Evolutionary conservation across 2,329 filamentous ascomycete species (phyloP).

Genomic region (Hypoxylon sp.): DNA sequence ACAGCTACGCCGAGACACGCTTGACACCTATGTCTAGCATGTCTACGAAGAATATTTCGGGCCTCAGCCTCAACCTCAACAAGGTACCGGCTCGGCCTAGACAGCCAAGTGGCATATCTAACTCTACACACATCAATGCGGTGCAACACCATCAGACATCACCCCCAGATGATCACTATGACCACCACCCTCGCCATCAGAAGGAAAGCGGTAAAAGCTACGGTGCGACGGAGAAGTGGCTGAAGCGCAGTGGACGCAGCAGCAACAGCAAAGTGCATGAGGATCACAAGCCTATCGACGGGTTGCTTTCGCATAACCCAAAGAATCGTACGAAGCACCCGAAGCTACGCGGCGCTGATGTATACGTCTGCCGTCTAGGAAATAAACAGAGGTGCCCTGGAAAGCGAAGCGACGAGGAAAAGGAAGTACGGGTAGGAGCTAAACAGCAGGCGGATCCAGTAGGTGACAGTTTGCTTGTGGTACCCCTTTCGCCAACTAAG

Average conservation of each 20-base stretch:
- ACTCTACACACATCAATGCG: conserved; percentile 53
- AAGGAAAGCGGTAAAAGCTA: neutral
- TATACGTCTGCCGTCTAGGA: conserved; percentile 59
- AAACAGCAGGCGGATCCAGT: neutral
- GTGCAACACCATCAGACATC: conserved; percentile 28
- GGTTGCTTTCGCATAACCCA: conserved; percentile 24
- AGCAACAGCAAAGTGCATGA: neutral
- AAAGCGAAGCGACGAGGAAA: neutral
- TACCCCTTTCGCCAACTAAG: too few species aligned
- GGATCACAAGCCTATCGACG: neutral
- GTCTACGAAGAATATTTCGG: conserved; percentile 49
- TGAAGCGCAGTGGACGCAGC: neutral
- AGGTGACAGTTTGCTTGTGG: conserved; percentile 1
- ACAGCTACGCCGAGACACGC: conserved; percentile 51
- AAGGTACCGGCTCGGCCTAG: conserved; percentile 47
- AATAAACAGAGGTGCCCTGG: conserved; percentile 7
- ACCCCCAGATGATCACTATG: conserved; percentile 25
- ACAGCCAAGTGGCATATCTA: conserved; percentile 59
- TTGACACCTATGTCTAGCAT: conserved; percentile 56
- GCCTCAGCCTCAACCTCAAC: conserved; percentile 42
- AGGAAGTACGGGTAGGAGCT: neutral
- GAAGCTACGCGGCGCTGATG: conserved; percentile 57
- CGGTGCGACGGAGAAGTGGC: neutral
- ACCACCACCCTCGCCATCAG: neutral
- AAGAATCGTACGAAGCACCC: conserved; percentile 55